Base-by-base conservation (phyloP, 2,329 filamentous ascomycete genomes). In the Cordyceps pruinosa region DNA sequence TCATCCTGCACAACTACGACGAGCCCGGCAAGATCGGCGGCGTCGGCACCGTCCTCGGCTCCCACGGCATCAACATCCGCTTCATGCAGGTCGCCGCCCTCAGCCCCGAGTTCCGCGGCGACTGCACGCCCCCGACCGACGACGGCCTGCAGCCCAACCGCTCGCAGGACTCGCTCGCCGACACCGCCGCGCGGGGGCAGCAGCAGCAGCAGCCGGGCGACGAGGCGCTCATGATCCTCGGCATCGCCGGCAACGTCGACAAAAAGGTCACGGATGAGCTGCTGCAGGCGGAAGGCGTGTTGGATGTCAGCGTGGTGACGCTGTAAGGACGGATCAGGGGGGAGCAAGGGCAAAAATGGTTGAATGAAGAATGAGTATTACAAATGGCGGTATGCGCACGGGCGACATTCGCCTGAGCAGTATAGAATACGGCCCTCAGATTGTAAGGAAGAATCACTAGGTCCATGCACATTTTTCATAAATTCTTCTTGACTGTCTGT, bases 1-100 rank as follows among this genome's bases (percentile, higher is more conserved):
- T 92, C n/a, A 86, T 93, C 59, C 81, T 90, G 64, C 82, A 90
- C 66, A 93, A 93, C 72, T 91, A 89, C 65, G 89, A 94, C 66
- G 80, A 85, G 61, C 88, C 88, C 0, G 89, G 89, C 12, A 92
- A 91, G 76, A 93, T 94, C 68, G 89, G 89, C 2, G 83, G 84
- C 37, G 89, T 94, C 3, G 89, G 89, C 1, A 85, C 79, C 58
- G 78, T 85, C 52, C 73, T 93, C 26, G 89, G 89, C 0, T 78
- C 77, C 37, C 81, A 87, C 37, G 84, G 83, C 0, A 84, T 94
- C 53, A 94, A 94, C 66, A 90, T 93, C 68, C 81, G 81, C 46
- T 91, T 86, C 67, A 94, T 93, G 89, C 85, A 83, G 66, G 89
- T 92, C 2, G 81, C 80, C 3, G 75, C 77, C 17, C 68, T 88